Percentiles rank a stretch among this genome's conserved stretches.
phyloP scores from a whole-genome alignment of 352 stramenopile species.

The Phytophthora fragariae region DNA sequence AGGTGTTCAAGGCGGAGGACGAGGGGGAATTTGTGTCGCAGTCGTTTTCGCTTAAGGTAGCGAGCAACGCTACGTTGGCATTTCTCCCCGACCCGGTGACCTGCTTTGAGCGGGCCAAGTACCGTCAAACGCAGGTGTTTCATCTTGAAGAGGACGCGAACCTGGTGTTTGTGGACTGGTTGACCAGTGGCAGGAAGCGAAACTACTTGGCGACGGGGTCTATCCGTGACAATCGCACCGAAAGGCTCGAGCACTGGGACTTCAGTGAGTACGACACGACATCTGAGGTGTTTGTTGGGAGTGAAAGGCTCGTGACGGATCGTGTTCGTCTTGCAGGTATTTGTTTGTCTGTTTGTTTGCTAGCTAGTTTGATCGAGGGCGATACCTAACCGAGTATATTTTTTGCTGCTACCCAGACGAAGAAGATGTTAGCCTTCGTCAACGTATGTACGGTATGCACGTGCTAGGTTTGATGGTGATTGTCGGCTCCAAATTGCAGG shows the following conservation, averaged over 20 bases:
- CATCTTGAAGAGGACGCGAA: slow-evolving; percentile 53
- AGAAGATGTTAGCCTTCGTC: slow-evolving; percentile 63
- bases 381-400: not conserved
- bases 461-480: slow-evolving; percentile 80
- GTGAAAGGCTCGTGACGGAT: slow-evolving; percentile 64
- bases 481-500: slow-evolving; percentile 59
- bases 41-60: slow-evolving; percentile 60
- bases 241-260: slow-evolving; percentile 83
- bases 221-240: slow-evolving; percentile 62
- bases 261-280: slow-evolving; percentile 80
- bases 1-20: slow-evolving; percentile 82
- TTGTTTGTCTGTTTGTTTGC: not conserved
- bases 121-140: slow-evolving; percentile 75
- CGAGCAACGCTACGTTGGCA: slow-evolving; percentile 61
- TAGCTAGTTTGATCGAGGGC: not conserved
- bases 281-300: slow-evolving; percentile 66
- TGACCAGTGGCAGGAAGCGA: slow-evolving; percentile 86
- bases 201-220: slow-evolving; percentile 75
- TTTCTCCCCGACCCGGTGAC: slow-evolving; percentile 85
- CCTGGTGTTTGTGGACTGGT: slow-evolving; percentile 86
- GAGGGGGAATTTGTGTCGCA: slow-evolving; percentile 59
- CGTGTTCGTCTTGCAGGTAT: slow-evolving; percentile 72
- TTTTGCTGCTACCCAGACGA: slow-evolving; percentile 53
- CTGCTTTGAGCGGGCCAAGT: slow-evolving; percentile 79
- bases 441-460: slow-evolving; percentile 81